phyloP scores from a whole-genome alignment of 805 yeast species.

The Kazachstania martiniae region DNA sequence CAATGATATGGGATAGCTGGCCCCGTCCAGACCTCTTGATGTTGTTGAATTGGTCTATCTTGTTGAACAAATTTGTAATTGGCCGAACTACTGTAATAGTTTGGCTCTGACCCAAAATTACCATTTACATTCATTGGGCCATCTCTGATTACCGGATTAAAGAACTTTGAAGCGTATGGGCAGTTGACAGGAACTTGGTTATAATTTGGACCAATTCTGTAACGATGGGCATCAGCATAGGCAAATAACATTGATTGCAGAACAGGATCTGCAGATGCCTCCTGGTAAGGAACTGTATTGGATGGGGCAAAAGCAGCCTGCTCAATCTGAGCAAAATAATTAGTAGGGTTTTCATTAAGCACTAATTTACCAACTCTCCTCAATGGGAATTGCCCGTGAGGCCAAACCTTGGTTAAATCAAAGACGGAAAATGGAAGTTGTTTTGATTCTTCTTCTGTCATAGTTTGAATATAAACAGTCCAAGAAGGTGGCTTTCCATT shows the following conservation, averaged over 20 bases:
- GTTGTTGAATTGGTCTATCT: conserved; percentile 37
- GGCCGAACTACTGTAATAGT: conserved; percentile 49
- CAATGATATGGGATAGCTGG: conserved; percentile 82
- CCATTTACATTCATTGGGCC: conserved; percentile 65
- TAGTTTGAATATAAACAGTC: conserved; percentile 77
- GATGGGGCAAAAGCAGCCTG: conserved; percentile 82
- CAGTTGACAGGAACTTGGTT: conserved; percentile 84
- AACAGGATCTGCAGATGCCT: conserved; percentile 76
- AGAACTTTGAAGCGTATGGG: conserved; percentile 48
- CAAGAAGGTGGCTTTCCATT: conserved; percentile 72
- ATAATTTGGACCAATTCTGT: conserved; percentile 65
- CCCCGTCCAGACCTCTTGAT: conserved; percentile 75
- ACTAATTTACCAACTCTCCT: conserved; percentile 75
- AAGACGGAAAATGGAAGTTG: conserved; percentile 70
- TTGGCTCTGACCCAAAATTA: conserved; percentile 69
- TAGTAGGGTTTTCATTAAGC: conserved; percentile 73
- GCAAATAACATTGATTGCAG: conserved; percentile 73
- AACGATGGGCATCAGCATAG: conserved; percentile 78
- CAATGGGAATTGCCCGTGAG: conserved; percentile 76
- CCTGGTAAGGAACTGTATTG: conserved; percentile 75
- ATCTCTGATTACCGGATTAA: conserved; percentile 70
- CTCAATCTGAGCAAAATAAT: conserved; percentile 81
- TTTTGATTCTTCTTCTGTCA: conserved; percentile 76
- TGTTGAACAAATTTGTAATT: conserved; percentile 24
- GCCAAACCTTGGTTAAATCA: conserved; percentile 90